Conservation (phyloP, 176 grass and related monocot species). For the Tuctoria greenei region DNA sequence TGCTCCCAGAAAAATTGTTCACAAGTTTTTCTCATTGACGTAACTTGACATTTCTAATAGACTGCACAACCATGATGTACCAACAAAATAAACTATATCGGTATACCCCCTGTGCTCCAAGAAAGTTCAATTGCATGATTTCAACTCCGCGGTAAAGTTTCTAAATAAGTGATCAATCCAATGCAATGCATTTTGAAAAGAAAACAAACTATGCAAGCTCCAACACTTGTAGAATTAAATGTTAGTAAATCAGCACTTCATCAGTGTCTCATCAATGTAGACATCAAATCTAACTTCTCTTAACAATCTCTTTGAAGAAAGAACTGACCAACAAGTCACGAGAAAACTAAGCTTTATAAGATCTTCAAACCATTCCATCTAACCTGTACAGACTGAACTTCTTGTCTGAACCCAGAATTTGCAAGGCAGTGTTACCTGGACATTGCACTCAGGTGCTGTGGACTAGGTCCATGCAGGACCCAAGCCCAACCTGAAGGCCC, state of each 20-base stretch:
- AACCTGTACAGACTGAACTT: conserved; percentile 30
- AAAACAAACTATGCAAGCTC: conserved; percentile 2
- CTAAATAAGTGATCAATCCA: neutral
- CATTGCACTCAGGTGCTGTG: neutral
- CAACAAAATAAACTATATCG: conserved; percentile 20
- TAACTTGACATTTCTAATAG: conserved; percentile 3
- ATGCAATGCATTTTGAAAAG: conserved; percentile 1
- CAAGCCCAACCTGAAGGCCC: no score
- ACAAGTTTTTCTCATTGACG: neutral
- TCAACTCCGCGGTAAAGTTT: neutral
- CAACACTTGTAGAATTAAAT: neutral
- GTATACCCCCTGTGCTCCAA: neutral
- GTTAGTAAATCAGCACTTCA: conserved; percentile 18
- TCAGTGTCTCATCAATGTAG: conserved; percentile 7
- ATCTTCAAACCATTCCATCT: conserved; percentile 30
- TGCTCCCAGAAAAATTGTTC: neutral
- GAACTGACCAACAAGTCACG: neutral
- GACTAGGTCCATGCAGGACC: no score
- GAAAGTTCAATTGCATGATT: neutral
- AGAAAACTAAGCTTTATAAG: conserved; percentile 21
- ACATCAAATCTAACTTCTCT: conserved; percentile 17
- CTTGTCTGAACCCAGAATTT: conserved; percentile 45
- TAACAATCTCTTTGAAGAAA: neutral
- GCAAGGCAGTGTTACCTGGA: conserved; percentile 47
- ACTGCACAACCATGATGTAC: conserved; percentile 14